These are phyloP conservation scores for Hypoxylon sp. DNA, from an alignment of 2,329 filamentous ascomycete species.

Conservation along the genomic window DNA sequence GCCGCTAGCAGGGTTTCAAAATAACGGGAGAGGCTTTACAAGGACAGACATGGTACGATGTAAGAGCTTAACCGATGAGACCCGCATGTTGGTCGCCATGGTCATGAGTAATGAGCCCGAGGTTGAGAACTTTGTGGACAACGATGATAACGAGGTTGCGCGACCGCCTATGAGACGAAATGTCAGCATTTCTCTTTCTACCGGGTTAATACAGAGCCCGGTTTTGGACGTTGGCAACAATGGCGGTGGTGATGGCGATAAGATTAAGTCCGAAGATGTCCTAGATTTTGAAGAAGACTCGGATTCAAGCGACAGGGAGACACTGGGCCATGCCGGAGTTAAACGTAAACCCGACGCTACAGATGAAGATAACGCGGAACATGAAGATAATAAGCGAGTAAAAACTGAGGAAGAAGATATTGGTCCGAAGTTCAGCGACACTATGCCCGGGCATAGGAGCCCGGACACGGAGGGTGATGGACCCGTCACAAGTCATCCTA, in stretches of 20 bases:
- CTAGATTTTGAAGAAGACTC: slow-evolving; percentile 38
- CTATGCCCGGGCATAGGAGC: slow-evolving; percentile 20
- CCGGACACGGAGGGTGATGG: slow-evolving; percentile 13
- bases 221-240: neutral
- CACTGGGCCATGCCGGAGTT: slow-evolving; percentile 5
- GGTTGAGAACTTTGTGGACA: slow-evolving; percentile 61
- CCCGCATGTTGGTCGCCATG: slow-evolving; percentile 78
- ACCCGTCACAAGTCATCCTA: slow-evolving; percentile 7
- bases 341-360: slow-evolving; percentile 48
- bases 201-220: slow-evolving; percentile 33
- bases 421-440: slow-evolving; percentile 22
- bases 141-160: slow-evolving; percentile 47
- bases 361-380: slow-evolving; percentile 31
- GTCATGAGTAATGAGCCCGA: slow-evolving; percentile 71
- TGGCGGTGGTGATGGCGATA: slow-evolving; percentile 14
- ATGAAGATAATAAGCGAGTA: slow-evolving; percentile 39
- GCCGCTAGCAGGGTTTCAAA: slow-evolving; percentile 78
- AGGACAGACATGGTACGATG: slow-evolving; percentile 89
- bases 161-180: slow-evolving; percentile 21
- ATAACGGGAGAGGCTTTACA: slow-evolving; percentile 76
- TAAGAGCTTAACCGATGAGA: slow-evolving; percentile 83
- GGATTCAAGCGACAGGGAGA: slow-evolving; percentile 21
- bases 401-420: slow-evolving; percentile 45
- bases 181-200: slow-evolving; percentile 27
- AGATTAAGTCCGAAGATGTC: slow-evolving; percentile 32